These are phyloP conservation scores for Ambrosia artemisiifolia DNA, from an alignment of 129 eudicot genomes.

Conservation along the genomic window DNA sequence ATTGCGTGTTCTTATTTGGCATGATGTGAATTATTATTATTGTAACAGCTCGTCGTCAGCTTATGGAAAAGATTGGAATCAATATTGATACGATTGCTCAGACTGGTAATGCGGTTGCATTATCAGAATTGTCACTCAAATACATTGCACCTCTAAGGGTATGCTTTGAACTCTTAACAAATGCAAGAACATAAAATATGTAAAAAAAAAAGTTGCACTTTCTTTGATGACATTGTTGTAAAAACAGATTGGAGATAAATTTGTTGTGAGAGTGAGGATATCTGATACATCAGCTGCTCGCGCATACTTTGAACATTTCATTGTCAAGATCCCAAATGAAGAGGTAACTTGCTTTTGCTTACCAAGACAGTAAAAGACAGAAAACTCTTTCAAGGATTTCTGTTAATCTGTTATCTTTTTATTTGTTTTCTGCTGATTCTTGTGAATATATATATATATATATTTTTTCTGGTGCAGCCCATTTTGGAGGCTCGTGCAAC, in stretches of 20 bases:
- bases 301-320: constrained; percentile 66
- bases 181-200: neutral
- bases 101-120: constrained; percentile 71
- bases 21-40: neutral
- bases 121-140: constrained; percentile 74
- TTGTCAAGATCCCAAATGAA: constrained; percentile 65
- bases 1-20: neutral
- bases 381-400: neutral
- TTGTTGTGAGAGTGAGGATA: constrained; percentile 59
- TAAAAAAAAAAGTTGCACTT: neutral
- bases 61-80: constrained; percentile 69
- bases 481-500: constrained; percentile 83
- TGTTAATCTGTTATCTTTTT: neutral
- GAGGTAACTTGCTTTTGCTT: constrained; percentile 48
- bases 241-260: constrained; percentile 76
- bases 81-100: constrained; percentile 71
- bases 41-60: constrained; percentile 64
- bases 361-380: neutral
- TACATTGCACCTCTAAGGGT: constrained; percentile 86
- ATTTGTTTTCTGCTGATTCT: neutral
- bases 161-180: constrained; percentile 22
- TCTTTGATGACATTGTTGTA: neutral
- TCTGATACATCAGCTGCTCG: constrained; percentile 84
- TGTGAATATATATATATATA: neutral
- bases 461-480: constrained; percentile 42